Evolutionary conservation across 768 basidiomycete species (phyloP).

Genomic region (Tulasnella sp.): DNA sequence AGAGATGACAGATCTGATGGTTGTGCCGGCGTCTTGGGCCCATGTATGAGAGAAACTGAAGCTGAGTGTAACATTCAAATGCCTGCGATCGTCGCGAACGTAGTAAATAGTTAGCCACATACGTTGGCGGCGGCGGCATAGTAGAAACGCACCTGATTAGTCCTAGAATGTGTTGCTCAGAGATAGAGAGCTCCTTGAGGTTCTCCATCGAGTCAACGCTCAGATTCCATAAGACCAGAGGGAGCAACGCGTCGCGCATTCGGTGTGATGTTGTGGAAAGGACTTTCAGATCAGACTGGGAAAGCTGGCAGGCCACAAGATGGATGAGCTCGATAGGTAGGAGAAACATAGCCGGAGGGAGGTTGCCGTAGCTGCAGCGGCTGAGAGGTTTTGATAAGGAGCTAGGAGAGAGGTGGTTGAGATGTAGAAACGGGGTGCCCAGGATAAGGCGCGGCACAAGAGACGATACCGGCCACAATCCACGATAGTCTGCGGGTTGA

Average conservation of each 20-base stretch:
- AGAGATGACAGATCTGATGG: background rate
- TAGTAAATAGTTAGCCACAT: background rate
- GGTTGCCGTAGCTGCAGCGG: background rate
- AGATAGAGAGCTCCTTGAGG: background rate
- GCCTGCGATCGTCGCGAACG: background rate
- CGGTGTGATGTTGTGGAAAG: background rate
- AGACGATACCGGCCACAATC: no score
- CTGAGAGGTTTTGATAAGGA: no score
- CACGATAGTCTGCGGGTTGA: no score
- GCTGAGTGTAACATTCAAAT: constrained; percentile 3
- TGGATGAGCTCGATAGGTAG: constrained; percentile 9
- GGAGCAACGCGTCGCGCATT: constrained; percentile 7
- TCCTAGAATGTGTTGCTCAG: background rate
- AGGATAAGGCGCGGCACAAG: no score
- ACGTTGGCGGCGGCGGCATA: no score
- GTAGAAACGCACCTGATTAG: constrained; percentile 6
- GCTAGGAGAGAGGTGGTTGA: no score
- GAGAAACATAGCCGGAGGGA: background rate
- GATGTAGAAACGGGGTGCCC: no score
- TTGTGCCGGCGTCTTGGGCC: background rate
- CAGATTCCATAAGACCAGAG: background rate
- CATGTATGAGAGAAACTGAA: constrained; percentile 10
- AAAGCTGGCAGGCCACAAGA: constrained; percentile 5
- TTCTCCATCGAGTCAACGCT: background rate
- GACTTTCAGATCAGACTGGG: constrained; percentile 4